Evolutionary conservation across 371 early-diverging fungal species (phyloP), one percentile per base, ranked within the genome.

Genomic region (Nematocida sp.): DNA sequence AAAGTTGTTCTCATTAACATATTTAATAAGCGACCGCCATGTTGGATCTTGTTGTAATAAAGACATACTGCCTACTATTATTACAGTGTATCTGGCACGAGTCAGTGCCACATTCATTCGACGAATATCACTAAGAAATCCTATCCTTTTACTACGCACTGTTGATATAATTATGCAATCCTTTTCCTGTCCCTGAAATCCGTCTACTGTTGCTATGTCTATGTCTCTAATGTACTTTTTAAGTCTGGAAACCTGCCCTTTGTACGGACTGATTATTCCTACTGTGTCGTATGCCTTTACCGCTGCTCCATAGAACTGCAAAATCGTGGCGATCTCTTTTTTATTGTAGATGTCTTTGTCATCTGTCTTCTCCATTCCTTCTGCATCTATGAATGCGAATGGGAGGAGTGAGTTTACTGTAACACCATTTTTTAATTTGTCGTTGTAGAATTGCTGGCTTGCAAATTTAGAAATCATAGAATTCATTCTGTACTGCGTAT

Each of bases 171-270:
- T 84, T 73, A 93, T 92, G 27, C 93, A 86, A 11, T 90, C 89
- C 85, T 93, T 94, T 83, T 97, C 98, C 87, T 95, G 95, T 11
- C 98, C 98, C 88, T 97, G 97, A 85, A 95, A 97, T n/a, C 95
- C 94, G 85, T 96, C 96, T 67, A 93, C 92, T 0, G 96, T 96
- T 83, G 93, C 93, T 76, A 96, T 92, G 54, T 92, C 89, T 3
- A 91, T 84, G 20, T 92, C 89, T 3, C 75, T 74, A 0, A 83
- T 66, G 0, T 92, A 93, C 86, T 92, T 92, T 18, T 86, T 94
- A 95, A 95, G 87, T 93, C 93, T 78, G 90, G 90, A 20, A 92
- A 96, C 92, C 87, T 98, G 98, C 50, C 97, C 97, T 87, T 96
- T 97, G 85, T 98, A 98, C 1, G 96, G 96, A 0, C 98, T 97